These are phyloP conservation scores for Spiromastix sp. DNA, from an alignment of 2,329 filamentous ascomycete species.

Conservation along the genomic window DNA sequence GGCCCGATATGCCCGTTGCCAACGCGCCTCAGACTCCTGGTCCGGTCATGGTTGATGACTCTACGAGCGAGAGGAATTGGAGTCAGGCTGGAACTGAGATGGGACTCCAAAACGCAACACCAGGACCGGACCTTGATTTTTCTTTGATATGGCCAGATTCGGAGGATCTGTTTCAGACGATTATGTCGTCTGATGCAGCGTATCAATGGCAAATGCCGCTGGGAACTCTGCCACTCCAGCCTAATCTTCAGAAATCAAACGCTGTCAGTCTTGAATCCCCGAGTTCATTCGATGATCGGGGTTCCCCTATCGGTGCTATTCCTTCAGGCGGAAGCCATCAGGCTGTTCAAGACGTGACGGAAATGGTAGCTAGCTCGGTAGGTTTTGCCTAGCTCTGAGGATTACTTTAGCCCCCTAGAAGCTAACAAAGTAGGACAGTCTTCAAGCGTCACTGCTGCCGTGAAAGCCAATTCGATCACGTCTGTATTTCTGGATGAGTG, in stretches of 20 bases:
- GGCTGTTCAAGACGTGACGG: constrained; percentile 36
- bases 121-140: constrained; percentile 27
- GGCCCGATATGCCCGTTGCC: constrained; percentile 5
- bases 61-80: neutral
- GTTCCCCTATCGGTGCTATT: constrained; percentile 27
- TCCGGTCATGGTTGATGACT: neutral
- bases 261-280: constrained; percentile 25
- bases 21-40: constrained; percentile 3
- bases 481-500: constrained; percentile 38
- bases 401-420: constrained; percentile 1
- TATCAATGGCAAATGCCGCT: constrained; percentile 35
- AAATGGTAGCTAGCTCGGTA: constrained; percentile 35
- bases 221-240: constrained; percentile 30
- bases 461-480: constrained; percentile 33
- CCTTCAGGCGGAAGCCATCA: constrained; percentile 32
- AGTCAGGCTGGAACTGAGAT: constrained; percentile 9
- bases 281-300: constrained; percentile 27
- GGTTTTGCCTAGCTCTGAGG: constrained; percentile 9
- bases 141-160: constrained; percentile 37
- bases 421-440: constrained; percentile 27
- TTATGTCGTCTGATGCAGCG: constrained; percentile 31
- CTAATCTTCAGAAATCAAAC: constrained; percentile 20
- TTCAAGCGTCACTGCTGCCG: constrained; percentile 34
- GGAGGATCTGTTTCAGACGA: constrained; percentile 33
- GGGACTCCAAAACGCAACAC: constrained; percentile 15